Evolutionary conservation across 495 filamentous ascomycete species (phyloP).

Genomic region (Penicillium tannophilum): DNA sequence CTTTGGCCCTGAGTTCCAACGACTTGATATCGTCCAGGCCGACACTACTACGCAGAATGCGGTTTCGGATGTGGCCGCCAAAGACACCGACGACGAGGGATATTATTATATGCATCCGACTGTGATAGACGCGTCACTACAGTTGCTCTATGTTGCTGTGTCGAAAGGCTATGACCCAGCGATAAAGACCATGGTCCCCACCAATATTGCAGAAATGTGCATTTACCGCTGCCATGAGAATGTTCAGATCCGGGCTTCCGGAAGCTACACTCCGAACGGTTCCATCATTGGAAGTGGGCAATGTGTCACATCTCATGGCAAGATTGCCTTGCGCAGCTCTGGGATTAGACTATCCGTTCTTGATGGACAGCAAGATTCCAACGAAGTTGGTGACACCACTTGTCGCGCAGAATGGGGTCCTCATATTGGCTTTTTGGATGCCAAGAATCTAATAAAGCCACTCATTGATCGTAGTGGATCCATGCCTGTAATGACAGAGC

Average conservation of each 20-base stretch:
- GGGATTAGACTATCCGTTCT: conserved; percentile 15
- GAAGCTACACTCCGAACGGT: conserved; percentile 12
- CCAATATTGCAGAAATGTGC: conserved; percentile 32
- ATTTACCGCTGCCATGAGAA: conserved; percentile 14
- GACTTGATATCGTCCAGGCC: conserved; percentile 1
- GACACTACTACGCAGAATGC: not conserved
- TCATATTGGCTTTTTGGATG: conserved; percentile 20
- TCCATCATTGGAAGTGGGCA: conserved; percentile 9
- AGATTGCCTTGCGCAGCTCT: conserved; percentile 8
- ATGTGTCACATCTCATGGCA: conserved; percentile 9
- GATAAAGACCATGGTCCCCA: conserved; percentile 23
- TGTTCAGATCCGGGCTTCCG: conserved; percentile 11
- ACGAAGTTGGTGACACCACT: not conserved
- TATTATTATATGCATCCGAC: conserved; percentile 23
- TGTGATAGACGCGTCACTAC: conserved; percentile 25
- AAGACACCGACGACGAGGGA: conserved; percentile 7
- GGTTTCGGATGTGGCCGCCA: not conserved
- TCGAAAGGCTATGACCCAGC: conserved; percentile 11
- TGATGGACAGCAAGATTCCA: conserved; percentile 8
- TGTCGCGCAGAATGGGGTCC: conserved; percentile 20
- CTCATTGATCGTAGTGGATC: conserved; percentile 2
- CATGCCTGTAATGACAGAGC: conserved; percentile 4
- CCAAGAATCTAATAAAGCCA: conserved; percentile 17
- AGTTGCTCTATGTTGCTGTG: conserved; percentile 13
- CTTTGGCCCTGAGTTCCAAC: conserved; percentile 9